Conservation (phyloP, 176 grass and related monocot species). For the Tuctoria greenei region DNA sequence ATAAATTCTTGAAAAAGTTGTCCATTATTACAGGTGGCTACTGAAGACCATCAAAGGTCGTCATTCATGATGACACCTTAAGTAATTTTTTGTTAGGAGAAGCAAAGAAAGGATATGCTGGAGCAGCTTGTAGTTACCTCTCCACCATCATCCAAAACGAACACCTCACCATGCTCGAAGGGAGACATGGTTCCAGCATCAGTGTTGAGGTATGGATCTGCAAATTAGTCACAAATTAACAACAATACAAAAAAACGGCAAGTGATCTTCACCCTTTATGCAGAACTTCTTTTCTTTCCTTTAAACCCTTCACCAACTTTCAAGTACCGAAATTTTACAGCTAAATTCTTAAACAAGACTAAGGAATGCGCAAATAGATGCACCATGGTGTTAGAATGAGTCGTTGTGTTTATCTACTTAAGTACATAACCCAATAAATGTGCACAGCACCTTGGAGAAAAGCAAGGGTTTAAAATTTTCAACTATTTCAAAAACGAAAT, state of each 20-base stretch:
- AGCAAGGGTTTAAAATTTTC: neutral
- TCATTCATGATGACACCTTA: conserved; percentile 3
- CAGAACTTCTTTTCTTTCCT: conserved; percentile 20
- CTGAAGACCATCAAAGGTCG: neutral
- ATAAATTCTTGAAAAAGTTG: conserved; percentile 1
- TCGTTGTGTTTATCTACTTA: neutral
- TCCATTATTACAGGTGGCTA: conserved; percentile 12
- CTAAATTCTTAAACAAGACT: conserved; percentile 18
- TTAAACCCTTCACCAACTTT: conserved; percentile 32
- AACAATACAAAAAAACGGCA: conserved; percentile 8
- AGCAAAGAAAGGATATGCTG: conserved; percentile 24
- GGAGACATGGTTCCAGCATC: conserved; percentile 99
- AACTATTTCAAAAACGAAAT: conserved; percentile 12
- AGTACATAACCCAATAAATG: neutral
- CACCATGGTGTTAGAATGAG: neutral
- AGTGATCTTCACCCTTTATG: conserved; percentile 14
- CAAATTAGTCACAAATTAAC: conserved; percentile 36
- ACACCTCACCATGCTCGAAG: conserved; percentile 92
- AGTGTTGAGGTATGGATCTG: conserved; percentile 99
- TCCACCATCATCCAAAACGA: conserved; percentile 93
- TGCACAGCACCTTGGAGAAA: neutral
- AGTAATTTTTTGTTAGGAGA: conserved; percentile 10
- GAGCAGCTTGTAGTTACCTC: conserved; percentile 62
- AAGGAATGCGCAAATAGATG: neutral
- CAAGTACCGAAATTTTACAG: conserved; percentile 21